phyloP scores from a whole-genome alignment of 1,284 basidiomycete genomes.

The Pseudozyma sp. region DNA sequence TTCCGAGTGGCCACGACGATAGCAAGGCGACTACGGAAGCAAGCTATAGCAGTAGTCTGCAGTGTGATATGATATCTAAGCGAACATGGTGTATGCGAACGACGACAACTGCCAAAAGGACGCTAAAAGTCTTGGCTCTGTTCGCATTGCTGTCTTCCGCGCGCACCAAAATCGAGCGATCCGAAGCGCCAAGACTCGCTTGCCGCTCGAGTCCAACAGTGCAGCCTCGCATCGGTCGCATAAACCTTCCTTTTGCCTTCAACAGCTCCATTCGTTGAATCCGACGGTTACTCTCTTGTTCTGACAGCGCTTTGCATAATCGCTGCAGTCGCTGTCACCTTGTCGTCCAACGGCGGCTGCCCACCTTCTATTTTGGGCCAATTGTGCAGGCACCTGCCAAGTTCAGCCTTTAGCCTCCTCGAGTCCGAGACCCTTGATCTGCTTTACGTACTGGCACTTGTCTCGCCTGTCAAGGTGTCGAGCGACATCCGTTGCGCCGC shows the following conservation, averaged over 20 bases:
- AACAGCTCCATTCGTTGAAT: neutral
- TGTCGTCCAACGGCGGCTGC: neutral
- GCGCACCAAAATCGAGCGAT: neutral
- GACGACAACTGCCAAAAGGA: neutral
- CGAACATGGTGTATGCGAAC: neutral
- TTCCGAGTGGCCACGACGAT: neutral
- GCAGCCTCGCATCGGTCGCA: slow-evolving; percentile 6
- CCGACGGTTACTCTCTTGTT: too few species aligned
- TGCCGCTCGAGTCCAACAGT: slow-evolving; percentile 15
- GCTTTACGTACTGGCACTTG: neutral
- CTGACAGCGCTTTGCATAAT: neutral
- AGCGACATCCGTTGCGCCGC: neutral
- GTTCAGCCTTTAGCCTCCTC: too few species aligned
- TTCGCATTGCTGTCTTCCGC: slow-evolving; percentile 6
- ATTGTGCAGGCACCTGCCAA: too few species aligned
- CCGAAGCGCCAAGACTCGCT: slow-evolving; percentile 8
- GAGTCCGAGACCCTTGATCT: neutral
- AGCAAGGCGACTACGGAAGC: too few species aligned
- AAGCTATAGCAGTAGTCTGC: too few species aligned
- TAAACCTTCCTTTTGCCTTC: neutral
- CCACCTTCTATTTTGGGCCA: neutral
- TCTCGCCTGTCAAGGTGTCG: slow-evolving; percentile 1
- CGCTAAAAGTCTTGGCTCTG: slow-evolving; percentile 24
- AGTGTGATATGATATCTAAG: slow-evolving; percentile 4
- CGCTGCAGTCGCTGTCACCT: neutral